Base-by-base conservation (phyloP, 2,329 filamentous ascomycete genomes). In the Cercospora sesami region DNA sequence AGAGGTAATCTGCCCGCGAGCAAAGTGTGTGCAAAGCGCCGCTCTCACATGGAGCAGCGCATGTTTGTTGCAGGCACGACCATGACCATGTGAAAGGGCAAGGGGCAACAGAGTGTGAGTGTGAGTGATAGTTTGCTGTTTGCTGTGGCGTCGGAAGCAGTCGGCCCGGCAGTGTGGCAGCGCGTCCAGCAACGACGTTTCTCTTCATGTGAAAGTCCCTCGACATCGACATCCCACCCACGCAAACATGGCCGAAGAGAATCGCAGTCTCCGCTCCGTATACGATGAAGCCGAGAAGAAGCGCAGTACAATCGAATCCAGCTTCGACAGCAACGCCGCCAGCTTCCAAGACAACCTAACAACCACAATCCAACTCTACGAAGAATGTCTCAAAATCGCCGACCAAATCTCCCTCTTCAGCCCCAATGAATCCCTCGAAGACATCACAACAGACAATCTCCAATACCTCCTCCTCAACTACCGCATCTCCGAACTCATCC, bases 361-460 rank as follows among this genome's bases (percentile, higher is more conserved):
- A 68, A 80, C 84, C 45, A 87, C 91, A 48, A 87, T 96, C 73
- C 80, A 86, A 71, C 86, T 88, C 63, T 94, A 96, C 80, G 84
- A 91, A 75, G 84, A 91, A 78, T 94, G 91, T 79, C 84, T 90
- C 67, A 83, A 87, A 68, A 86, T 91, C 65, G 87, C 92, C 71
- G 84, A 87, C 72, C 85, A 88, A 68, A 84, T 95, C 28, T 90
- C 91, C 0, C 84, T 99, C 63, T 98, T 98, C 85, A 97, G 93
- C 73, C 85, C 89, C 39, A 99, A 99, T 80, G 95, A 99, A 80
- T 86, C 87, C 0, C 80, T 94, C 45, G 95, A 99, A 69, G 95
- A 99, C 81, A 83, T 97, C 33, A 84, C 91, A 14, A 96, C 94
- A 1, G 85, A 86, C n/a, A 90, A 96, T 75, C 82, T 99, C 33